Conservation (phyloP, 371 early-diverging fungal species). For the Mucor circinelloides region DNA sequence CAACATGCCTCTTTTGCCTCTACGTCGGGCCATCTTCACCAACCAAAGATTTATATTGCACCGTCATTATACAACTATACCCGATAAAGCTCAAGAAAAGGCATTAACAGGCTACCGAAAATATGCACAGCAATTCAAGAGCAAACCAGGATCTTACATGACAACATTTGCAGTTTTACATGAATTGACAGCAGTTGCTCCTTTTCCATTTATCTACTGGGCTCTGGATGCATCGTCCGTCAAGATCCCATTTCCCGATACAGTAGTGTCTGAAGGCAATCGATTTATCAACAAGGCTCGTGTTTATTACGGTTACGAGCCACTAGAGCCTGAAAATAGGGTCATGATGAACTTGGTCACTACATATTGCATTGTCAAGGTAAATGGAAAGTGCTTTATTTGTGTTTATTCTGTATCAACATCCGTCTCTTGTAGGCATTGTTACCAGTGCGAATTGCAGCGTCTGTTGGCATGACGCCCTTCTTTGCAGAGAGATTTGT, state of each 20-base stretch:
- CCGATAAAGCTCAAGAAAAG: slow-evolving; percentile 1
- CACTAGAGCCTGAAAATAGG: slow-evolving; percentile 47
- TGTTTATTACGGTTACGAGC: slow-evolving; percentile 58
- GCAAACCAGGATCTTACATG: slow-evolving; percentile 79
- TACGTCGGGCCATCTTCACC: background rate
- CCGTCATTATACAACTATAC: background rate
- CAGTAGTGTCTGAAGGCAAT: slow-evolving; percentile 71
- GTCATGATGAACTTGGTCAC: slow-evolving; percentile 78
- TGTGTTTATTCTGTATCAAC: background rate
- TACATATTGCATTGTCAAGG: slow-evolving; percentile 84
- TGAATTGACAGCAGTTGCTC: slow-evolving; percentile 88
- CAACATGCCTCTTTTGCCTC: background rate
- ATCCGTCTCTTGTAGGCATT: slow-evolving; percentile 32
- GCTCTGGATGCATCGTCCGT: slow-evolving; percentile 54
- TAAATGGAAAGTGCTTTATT: slow-evolving; percentile 15
- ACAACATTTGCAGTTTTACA: slow-evolving; percentile 85
- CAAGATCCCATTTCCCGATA: slow-evolving; percentile 69
- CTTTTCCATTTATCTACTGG: slow-evolving; percentile 78
- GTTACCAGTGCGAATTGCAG: slow-evolving; percentile 69
- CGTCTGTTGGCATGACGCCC: slow-evolving; percentile 72
- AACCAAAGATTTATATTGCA: background rate
- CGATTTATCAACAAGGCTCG: slow-evolving; percentile 59
- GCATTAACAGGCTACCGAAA: slow-evolving; percentile 17
- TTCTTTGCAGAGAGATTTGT: slow-evolving; percentile 57
- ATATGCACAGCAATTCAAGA: slow-evolving; percentile 67